Evolutionary conservation across 2,329 filamentous ascomycete genomes (phyloP).

Genomic region (Magnaporthiopsis incrustans): DNA sequence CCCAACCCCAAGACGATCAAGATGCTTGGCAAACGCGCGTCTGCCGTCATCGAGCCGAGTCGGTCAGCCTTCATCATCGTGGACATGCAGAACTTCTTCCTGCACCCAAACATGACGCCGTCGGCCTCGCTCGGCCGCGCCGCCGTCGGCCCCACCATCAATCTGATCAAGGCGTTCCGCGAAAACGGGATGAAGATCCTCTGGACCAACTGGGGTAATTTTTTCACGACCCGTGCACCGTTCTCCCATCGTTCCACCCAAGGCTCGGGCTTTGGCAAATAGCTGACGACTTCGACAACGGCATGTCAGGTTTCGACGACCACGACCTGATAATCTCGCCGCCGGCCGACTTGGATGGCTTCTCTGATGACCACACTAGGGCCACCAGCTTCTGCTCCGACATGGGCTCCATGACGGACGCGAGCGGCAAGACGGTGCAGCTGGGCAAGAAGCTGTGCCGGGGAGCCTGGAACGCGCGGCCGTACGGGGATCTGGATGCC

Average conservation of each 20-base stretch:
- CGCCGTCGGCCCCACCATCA: conserved; percentile 30
- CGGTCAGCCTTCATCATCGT: conserved; percentile 24
- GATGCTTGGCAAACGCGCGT: conserved; percentile 16
- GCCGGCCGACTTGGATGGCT: conserved; percentile 36
- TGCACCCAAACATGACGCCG: conserved; percentile 29
- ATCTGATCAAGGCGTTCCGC: conserved; percentile 35
- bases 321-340: conserved; percentile 41
- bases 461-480: conserved; percentile 44
- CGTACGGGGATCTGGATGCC: conserved; percentile 34
- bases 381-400: conserved; percentile 18
- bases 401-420: conserved; percentile 18
- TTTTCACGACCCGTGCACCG: too few species aligned
- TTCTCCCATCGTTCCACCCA: background rate
- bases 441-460: conserved; percentile 38
- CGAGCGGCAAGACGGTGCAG: conserved; percentile 16
- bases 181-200: conserved; percentile 41
- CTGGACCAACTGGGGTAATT: conserved; percentile 40
- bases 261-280: conserved; percentile 18
- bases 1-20: background rate
- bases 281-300: conserved; percentile 23
- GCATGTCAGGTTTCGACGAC: conserved; percentile 17
- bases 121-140: conserved; percentile 29
- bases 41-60: conserved; percentile 20
- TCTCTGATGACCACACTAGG: conserved; percentile 25
- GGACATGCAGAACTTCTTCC: conserved; percentile 51